These are phyloP conservation scores for Cryptosporidium felis DNA, from an alignment of 169 alveolate genomes.

Conservation along the genomic window DNA sequence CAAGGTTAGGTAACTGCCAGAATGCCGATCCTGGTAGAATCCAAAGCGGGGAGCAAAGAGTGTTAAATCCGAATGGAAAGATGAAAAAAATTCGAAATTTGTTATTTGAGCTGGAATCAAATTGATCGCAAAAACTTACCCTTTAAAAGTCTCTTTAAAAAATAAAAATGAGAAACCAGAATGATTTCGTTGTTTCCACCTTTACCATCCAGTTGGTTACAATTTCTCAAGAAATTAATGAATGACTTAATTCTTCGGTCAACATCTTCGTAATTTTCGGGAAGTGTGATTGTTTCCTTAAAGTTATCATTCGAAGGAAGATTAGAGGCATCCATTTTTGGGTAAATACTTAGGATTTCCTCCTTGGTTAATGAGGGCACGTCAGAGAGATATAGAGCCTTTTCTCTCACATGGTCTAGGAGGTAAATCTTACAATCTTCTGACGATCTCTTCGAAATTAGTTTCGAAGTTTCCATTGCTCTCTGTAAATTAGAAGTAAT, in stretches of 20 bases:
- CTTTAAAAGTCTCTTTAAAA: conserved; percentile 36
- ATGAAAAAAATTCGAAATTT: too few species aligned
- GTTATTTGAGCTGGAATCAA: background rate
- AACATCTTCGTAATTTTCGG: conserved; percentile 37
- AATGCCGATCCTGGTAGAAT: conserved; percentile 3
- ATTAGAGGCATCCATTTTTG: conserved; percentile 20
- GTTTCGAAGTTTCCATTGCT: conserved; percentile 46
- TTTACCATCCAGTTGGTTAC: conserved; percentile 3
- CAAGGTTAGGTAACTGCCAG: conserved; percentile 58
- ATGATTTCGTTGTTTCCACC: conserved; percentile 27
- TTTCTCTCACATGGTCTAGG: conserved; percentile 49
- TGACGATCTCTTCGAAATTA: conserved; percentile 30
- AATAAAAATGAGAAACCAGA: conserved; percentile 53
- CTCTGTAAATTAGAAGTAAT: conserved; percentile 34
- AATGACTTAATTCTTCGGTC: conserved; percentile 40
- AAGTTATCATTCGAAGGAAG: conserved; percentile 12
- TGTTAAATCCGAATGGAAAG: too few species aligned
- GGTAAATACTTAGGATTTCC: conserved; percentile 16
- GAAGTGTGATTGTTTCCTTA: conserved; percentile 11
- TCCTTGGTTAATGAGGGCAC: background rate
- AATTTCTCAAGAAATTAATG: conserved; percentile 6
- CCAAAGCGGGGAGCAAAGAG: too few species aligned
- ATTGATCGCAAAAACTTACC: background rate
- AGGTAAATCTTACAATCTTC: conserved; percentile 23
- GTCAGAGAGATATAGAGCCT: conserved; percentile 11